Percentiles rank a stretch among this genome's conserved stretches.
phyloP scores from a whole-genome alignment of 331 rosid species.

The Malus hybrid region DNA sequence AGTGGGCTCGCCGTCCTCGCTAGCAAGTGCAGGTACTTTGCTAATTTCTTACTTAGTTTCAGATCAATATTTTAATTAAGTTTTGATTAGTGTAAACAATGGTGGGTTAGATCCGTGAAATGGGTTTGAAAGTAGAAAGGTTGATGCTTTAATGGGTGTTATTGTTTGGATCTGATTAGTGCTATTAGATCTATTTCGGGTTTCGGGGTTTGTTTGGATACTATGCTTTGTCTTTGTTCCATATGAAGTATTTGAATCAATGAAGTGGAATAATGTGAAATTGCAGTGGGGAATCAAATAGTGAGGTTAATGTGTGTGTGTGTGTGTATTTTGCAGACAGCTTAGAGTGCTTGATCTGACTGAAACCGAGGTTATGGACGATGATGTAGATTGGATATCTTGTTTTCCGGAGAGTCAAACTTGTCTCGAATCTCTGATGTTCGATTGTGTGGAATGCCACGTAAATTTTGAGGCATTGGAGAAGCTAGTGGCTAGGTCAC shows the following conservation, averaged over 20 bases:
- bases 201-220: neutral
- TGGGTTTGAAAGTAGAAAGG: neutral
- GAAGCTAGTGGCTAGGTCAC: slow-evolving; percentile 74
- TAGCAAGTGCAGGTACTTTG: slow-evolving; percentile 56
- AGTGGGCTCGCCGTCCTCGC: slow-evolving; percentile 59
- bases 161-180: slow-evolving; percentile 9
- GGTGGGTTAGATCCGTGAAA: neutral
- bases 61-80: neutral
- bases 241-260: neutral
- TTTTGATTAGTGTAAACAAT: neutral
- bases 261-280: neutral
- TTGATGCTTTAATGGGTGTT: neutral
- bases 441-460: slow-evolving; percentile 57
- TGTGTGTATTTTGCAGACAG: slow-evolving; percentile 35
- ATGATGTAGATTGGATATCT: slow-evolving; percentile 71
- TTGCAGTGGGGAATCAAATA: slow-evolving; percentile 4
- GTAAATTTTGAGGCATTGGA: slow-evolving; percentile 77
- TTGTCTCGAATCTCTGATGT: slow-evolving; percentile 61
- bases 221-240: neutral
- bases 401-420: slow-evolving; percentile 66
- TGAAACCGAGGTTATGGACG: slow-evolving; percentile 57
- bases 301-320: neutral
- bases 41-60: neutral
- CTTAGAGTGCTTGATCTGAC: slow-evolving; percentile 82
- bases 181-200: slow-evolving; percentile 5